phyloP scores from a whole-genome alignment of 257 asterid species.

The Solanum piurae region DNA sequence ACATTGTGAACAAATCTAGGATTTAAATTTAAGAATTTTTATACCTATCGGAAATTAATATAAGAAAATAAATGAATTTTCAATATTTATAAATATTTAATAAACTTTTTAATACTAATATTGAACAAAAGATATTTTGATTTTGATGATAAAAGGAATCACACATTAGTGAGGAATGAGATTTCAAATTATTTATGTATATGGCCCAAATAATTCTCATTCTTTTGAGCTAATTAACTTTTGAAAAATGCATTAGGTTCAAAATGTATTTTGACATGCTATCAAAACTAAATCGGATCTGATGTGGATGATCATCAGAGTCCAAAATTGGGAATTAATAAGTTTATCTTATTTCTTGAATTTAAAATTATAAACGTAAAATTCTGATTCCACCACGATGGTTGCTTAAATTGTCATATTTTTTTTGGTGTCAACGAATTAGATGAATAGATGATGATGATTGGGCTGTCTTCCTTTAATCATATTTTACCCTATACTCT shows the following conservation, averaged over 20 bases:
- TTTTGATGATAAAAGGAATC: neutral
- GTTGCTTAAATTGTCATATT: neutral
- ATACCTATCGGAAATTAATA: neutral
- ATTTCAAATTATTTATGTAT: too few species aligned
- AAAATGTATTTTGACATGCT: too few species aligned
- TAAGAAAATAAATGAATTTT: neutral
- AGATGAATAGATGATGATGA: constrained; percentile 12
- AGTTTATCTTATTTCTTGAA: neutral
- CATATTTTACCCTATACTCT: constrained; percentile 11
- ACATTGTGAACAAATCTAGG: neutral
- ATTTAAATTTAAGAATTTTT: neutral
- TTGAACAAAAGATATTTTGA: neutral
- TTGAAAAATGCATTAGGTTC: too few species aligned
- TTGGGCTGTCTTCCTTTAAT: constrained; percentile 12
- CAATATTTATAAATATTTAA: neutral
- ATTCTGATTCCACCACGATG: neutral
- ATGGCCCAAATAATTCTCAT: too few species aligned
- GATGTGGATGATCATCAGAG: too few species aligned
- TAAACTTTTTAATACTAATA: neutral
- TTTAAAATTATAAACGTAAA: neutral
- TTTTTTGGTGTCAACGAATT: constrained; percentile 28
- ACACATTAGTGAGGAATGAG: neutral
- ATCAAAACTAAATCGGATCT: too few species aligned
- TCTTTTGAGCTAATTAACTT: too few species aligned
- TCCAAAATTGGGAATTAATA: too few species aligned